phyloP scores from a whole-genome alignment of 345 rosid species.

The Dipteronia dyeriana region DNA sequence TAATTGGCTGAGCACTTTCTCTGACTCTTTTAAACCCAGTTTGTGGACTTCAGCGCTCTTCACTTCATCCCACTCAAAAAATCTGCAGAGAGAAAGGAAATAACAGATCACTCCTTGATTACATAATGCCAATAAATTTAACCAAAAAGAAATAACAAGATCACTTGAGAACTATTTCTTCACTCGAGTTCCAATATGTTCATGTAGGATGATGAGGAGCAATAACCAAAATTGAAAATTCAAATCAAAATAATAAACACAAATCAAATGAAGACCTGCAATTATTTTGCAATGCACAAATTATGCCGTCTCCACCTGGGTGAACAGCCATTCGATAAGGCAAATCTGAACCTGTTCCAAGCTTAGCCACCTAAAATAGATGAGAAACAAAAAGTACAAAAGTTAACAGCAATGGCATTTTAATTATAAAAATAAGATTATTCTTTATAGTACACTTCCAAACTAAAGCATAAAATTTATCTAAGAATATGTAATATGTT shows the following conservation, averaged over 20 bases:
- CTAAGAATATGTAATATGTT: neutral
- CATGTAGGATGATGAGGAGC: neutral
- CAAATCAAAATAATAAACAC: neutral
- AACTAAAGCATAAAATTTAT: neutral
- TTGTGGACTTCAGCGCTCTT: slow-evolving; percentile 40
- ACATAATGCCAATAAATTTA: slow-evolving; percentile 4
- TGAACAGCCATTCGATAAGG: slow-evolving; percentile 91
- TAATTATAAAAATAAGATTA: neutral
- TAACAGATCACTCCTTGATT: slow-evolving; percentile 3
- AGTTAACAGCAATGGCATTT: neutral
- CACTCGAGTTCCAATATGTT: neutral
- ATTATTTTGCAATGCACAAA: slow-evolving; percentile 69
- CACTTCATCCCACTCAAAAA: slow-evolving; percentile 65
- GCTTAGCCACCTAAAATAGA: slow-evolving; percentile 38
- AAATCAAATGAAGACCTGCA: slow-evolving; percentile 55
- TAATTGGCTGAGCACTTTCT: slow-evolving; percentile 53
- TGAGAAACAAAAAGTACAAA: neutral
- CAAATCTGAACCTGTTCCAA: slow-evolving; percentile 54
- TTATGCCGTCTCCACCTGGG: slow-evolving; percentile 68
- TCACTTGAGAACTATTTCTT: neutral
- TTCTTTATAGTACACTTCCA: neutral
- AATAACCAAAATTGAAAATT: neutral
- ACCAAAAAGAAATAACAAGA: neutral
- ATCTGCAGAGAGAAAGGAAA: slow-evolving; percentile 43
- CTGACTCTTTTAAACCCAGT: slow-evolving; percentile 50